These are phyloP conservation scores for Corynascus novoguineensis DNA, from an alignment of 495 filamentous ascomycete genomes.

Conservation along the genomic window DNA sequence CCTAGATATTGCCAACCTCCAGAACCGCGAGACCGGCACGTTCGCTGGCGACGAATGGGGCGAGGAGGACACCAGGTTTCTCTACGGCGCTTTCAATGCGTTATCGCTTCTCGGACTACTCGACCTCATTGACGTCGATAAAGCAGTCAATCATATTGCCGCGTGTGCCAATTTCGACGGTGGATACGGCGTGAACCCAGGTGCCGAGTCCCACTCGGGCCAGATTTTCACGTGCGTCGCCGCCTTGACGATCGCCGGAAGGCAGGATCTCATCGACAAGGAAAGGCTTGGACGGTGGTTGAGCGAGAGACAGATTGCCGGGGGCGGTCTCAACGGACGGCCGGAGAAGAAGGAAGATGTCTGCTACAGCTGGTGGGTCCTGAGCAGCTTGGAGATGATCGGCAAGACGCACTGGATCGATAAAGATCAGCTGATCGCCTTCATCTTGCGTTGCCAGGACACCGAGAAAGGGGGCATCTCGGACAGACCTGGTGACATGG, in stretches of 20 bases:
- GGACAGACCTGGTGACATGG: constrained; percentile 87
- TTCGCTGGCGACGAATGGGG: constrained; percentile 96
- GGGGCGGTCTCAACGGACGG: constrained; percentile 85
- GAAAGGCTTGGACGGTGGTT: constrained; percentile 84
- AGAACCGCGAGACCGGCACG: constrained; percentile 72
- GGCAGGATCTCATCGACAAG: constrained; percentile 75
- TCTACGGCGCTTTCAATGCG: constrained; percentile 82
- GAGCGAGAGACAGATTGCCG: constrained; percentile 81
- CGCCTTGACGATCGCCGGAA: constrained; percentile 73
- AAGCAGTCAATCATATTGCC: constrained; percentile 70
- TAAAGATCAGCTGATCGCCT: constrained; percentile 63
- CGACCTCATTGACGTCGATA: constrained; percentile 65
- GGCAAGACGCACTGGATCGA: constrained; percentile 88
- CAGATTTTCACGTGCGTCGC: constrained; percentile 95
- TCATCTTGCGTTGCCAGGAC: constrained; percentile 87
- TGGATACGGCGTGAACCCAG: constrained; percentile 81
- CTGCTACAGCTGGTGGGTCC: constrained; percentile 98
- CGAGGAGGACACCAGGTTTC: constrained; percentile 88
- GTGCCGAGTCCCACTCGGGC: constrained; percentile 85
- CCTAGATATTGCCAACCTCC: constrained; percentile 80
- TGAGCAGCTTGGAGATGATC: constrained; percentile 84
- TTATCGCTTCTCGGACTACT: constrained; percentile 73
- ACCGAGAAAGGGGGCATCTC: constrained; percentile 76
- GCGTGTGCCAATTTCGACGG: constrained; percentile 89
- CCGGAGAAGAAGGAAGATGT: constrained; percentile 96